Evolutionary conservation across 78 protist genomes (phyloP), one percentile per base, ranked within the genome.

Genomic region (Dictyostelium brefeldianum): DNA sequence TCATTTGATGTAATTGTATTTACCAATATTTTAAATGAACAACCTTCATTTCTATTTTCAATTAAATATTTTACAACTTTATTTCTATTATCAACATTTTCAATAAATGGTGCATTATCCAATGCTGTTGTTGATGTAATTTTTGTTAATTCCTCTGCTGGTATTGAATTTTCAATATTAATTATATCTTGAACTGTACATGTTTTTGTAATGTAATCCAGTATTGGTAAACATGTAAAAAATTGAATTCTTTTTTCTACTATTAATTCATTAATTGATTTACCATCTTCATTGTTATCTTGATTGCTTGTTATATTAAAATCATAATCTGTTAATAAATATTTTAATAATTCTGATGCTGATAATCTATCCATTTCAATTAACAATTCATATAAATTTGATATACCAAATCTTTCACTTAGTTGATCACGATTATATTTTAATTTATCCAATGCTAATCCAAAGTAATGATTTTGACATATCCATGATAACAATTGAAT

Each of bases 371-470:
- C 70, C 70, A 62, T 62, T 62, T 8, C 43, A 11, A 14, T n/a
- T 62, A 62, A 25, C 4, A 62, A 36, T 62, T 62, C 36, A 25
- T 11, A 22, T 62, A 62, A 25, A 62, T 62, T 9, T 25, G 27
- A 62, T 36, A 62, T 62, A 11, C 70, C 70, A 62, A 62, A 62
- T 62, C 70, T 62, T 62, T 62, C 70, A 25, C 43, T 20, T 62
- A 62, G 22, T 62, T 62, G 70, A 62, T 10, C 6, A 10, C 27
- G n/a, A 25, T 62, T n/a, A 17, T 25, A 62, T 62, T 62, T 62
- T 62, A 62, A 62, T 62, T 62, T 62, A 25, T 62, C 70, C 11
- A 25, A 62, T 25, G 70, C 70, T 11, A 62, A 25, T 10, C 70
- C 70, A 62, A 62, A 62, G 4, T 25, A 62, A 22, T 36, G 43